Evolutionary conservation across 257 asterid genomes (phyloP), one percentile per base, ranked within the genome.

Genomic region (Lycium barbarum): DNA sequence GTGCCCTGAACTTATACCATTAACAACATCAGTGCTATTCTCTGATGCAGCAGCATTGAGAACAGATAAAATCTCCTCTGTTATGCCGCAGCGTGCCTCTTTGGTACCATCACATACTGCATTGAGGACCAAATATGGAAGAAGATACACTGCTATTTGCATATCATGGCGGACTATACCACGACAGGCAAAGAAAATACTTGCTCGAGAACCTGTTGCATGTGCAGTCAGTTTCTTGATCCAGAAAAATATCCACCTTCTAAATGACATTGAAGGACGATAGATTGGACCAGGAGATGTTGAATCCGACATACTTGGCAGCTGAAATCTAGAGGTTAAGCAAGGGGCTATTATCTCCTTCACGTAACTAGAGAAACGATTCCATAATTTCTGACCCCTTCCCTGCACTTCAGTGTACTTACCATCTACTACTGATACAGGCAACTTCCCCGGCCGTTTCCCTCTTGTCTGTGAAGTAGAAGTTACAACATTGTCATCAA

Each of bases 281-380:
- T 96, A 96, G 86, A 93, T 93, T 80, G 98, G 93, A 86, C 98
- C 98, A 87, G 92, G 88, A 87, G 95, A 87, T 43, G 97, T 90
- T 40, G 88, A 86, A 86, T 95, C 99, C 36, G 93, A 88, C 80
- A 89, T 90, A 73, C 87, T 90, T 14, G 94, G 95, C n/a, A 96
- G 93, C 43, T 87, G 92, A 83, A 93, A 96, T 83, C 91, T 93
- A 86, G 99, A 96, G 87, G 99, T 93, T 88, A 96, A 93, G 93
- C 98, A 96, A 92, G 99, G 99, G 76, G 98, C 99, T 82, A 96
- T 96, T 85, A 96, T 95, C 95, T 96, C 99, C 92, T 95, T 96
- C 67, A 95, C 90, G 88, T 96, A 96, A 90, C 89, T 92, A 86
- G 99, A 96, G 89, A 96, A 96, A 59, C 98, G 94, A 83, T 91